These are phyloP conservation scores for Fusarium aywerte DNA, from an alignment of 2,329 filamentous ascomycete species.

Conservation along the genomic window DNA sequence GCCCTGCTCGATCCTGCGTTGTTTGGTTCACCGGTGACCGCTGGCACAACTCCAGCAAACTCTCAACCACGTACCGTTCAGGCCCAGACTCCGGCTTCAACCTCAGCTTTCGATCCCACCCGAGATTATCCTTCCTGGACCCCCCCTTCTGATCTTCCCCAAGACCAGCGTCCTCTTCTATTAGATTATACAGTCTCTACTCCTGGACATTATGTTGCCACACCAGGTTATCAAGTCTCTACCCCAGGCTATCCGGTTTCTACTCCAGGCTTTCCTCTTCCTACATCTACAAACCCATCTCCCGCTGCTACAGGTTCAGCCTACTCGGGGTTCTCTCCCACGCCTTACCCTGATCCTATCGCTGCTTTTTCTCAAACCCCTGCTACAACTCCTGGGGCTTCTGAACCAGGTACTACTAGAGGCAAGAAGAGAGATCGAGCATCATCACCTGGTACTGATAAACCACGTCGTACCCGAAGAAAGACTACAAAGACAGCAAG, in stretches of 20 bases:
- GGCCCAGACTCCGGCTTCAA: neutral
- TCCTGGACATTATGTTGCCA: neutral
- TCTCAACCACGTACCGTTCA: neutral
- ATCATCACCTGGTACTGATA: neutral
- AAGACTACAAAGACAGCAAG: neutral
- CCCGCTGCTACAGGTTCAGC: neutral
- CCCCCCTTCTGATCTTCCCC: neutral
- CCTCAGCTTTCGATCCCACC: neutral
- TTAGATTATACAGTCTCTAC: neutral
- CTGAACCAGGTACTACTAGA: neutral
- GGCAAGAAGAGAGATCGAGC: slow-evolving; percentile 3
- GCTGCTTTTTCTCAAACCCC: neutral
- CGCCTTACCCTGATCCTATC: neutral
- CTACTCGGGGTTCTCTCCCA: neutral
- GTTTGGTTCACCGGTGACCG: neutral
- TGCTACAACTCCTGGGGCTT: neutral
- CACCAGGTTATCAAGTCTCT: neutral
- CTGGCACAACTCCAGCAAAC: neutral
- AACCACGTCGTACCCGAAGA: neutral
- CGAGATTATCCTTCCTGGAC: too few species aligned
- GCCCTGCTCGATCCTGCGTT: neutral
- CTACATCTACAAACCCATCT: neutral
- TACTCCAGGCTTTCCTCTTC: neutral
- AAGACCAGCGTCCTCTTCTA: neutral
- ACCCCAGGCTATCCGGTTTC: neutral